Evolutionary conservation across 2,329 filamentous ascomycete species (phyloP), one percentile per base, ranked within the genome.

Genomic region (Colletotrichum sansevieriae): DNA sequence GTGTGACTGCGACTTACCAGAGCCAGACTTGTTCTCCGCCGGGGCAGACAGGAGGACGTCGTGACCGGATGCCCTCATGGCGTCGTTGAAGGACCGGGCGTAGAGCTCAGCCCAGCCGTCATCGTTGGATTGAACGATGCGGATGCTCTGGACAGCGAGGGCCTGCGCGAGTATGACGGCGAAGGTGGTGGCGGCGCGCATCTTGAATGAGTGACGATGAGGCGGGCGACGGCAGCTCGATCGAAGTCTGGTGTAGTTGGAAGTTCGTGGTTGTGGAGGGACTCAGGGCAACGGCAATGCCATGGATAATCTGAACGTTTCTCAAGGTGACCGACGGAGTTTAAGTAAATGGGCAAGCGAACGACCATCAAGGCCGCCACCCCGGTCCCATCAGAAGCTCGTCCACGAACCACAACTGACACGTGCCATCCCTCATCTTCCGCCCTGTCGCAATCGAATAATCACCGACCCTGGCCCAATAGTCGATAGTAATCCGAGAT

Each of bases 91-190:
- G 0, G 84, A 83, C 15, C 91, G 86, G 57, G 90, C 79, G 74
- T 92, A 91, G 46, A 84, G 84, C 79, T 92, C 91, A 5, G 90
- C 89, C 91, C 91, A 93, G 39, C 91, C 91, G 75, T 93, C 91
- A 72, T 93, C 91, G 77, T 93, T 93, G 71, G 86, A 85, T 65
- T 90, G 87, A 62, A 93, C 75, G 73, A 91, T 87, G 72, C 88
- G 87, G 52, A 85, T 75, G 62, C 73, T 75, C 18, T 77, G 70
- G 41, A 56, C 69, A 52, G 65, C 70, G 29, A 71, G 47, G 35
- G 41, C 56, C 63, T 68, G 63, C 18, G 63, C 55, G 25, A 71
- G 60, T 56, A 70, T 43, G 51, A 55, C 70, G 51, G 59, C 70
- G 52, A 71, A 44, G 39, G 63, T 41, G 37, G 63, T 29, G 12